These are phyloP conservation scores for Coemansia sp. DNA, from an alignment of 192 early-diverging fungal genomes.

Conservation along the genomic window DNA sequence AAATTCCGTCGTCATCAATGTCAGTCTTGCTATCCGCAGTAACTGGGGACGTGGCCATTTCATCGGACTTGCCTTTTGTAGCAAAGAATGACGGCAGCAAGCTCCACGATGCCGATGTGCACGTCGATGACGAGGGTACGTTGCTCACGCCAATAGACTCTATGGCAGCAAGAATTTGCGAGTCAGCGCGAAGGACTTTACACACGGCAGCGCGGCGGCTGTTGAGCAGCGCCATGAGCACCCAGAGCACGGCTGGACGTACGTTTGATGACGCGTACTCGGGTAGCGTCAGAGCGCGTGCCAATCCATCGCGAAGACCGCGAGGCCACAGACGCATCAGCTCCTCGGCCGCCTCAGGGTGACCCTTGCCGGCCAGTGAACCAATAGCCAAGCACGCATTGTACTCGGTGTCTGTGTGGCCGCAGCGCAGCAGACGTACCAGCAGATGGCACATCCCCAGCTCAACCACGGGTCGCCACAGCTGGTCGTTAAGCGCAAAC, in stretches of 20 bases:
- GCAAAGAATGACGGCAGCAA: constrained; percentile 14
- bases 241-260: constrained; percentile 38
- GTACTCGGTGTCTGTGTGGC: constrained; percentile 64
- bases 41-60: background rate
- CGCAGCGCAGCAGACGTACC: constrained; percentile 59
- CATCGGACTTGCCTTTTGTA: background rate
- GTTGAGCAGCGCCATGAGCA: constrained; percentile 27
- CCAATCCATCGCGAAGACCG: constrained; percentile 64
- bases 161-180: constrained; percentile 25
- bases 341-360: constrained; percentile 65
- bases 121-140: background rate
- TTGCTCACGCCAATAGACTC: constrained; percentile 16
- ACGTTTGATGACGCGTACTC: constrained; percentile 25
- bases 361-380: constrained; percentile 61
- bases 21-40: background rate
- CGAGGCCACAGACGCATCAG: constrained; percentile 69
- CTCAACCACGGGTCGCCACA: constrained; percentile 65
- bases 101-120: constrained; percentile 12
- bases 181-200: constrained; percentile 21
- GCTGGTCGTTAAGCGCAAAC: constrained; percentile 73
- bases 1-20: constrained; percentile 3
- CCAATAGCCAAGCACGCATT: constrained; percentile 79
- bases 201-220: constrained; percentile 15
- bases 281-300: constrained; percentile 35
- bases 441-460: constrained; percentile 67